Percentiles rank a stretch among this genome's conserved stretches.
phyloP scores from a whole-genome alignment of 2,329 filamentous ascomycete genomes.

The Sclerotinia subarctica region DNA sequence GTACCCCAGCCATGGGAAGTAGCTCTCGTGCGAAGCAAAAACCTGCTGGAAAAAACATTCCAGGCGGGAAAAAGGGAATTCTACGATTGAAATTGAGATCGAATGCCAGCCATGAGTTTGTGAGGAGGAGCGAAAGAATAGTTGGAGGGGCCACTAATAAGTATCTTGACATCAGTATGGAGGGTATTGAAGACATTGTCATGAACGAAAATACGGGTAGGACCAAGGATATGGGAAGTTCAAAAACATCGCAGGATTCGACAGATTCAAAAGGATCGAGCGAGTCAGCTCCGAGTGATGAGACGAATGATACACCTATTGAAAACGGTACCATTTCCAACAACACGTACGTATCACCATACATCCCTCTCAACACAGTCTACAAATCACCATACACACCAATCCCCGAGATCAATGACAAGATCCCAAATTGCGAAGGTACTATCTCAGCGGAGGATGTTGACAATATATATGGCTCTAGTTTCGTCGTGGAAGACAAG shows the following conservation, averaged over 20 bases:
- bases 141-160: background rate
- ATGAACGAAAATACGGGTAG: background rate
- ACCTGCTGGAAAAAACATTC: background rate
- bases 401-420: fast-evolving
- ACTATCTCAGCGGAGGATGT: background rate
- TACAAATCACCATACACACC: background rate
- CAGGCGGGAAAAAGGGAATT: background rate
- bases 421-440: too few relatives aligned
- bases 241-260: background rate
- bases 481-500: background rate
- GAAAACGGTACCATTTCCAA: too few relatives aligned
- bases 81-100: background rate
- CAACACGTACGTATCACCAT: background rate
- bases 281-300: background rate
- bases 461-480: background rate
- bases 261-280: background rate
- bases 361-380: background rate
- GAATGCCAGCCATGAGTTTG: background rate
- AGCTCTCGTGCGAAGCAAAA: background rate
- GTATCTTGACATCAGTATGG: background rate
- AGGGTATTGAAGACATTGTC: too few relatives aligned
- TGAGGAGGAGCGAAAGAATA: background rate
- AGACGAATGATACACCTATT: background rate
- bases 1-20: background rate
- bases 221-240: background rate